phyloP scores from a whole-genome alignment of 1,284 basidiomycete species.

The Cutaneotrichosporon sp. region DNA sequence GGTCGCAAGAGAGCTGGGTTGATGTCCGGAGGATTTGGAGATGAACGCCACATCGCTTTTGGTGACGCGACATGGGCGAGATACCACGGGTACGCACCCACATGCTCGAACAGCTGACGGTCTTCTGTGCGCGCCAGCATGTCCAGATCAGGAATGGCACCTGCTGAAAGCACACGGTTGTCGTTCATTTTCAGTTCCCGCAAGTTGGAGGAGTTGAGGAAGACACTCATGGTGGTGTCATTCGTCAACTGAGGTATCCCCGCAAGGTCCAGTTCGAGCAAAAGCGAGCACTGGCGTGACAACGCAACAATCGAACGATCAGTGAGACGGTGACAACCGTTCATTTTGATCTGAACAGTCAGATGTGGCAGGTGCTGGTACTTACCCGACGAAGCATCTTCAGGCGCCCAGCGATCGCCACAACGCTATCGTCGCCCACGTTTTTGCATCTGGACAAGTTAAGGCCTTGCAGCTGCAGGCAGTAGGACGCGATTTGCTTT shows the following conservation, averaged over 20 bases:
- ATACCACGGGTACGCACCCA: constrained; percentile 17
- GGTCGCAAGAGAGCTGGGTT: constrained; percentile 21
- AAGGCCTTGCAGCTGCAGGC: constrained; percentile 80
- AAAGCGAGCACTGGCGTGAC: constrained; percentile 72
- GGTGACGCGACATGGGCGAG: constrained; percentile 2
- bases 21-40: not conserved
- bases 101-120: constrained; percentile 7
- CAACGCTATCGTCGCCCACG: constrained; percentile 72
- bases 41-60: constrained; percentile 5
- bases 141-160: constrained; percentile 73
- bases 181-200: constrained; percentile 85
- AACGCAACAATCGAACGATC: constrained; percentile 74
- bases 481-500: constrained; percentile 62
- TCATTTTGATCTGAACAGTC: constrained; percentile 68
- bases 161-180: constrained; percentile 72
- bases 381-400: constrained; percentile 62
- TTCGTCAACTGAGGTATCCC: constrained; percentile 76
- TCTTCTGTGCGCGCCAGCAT: constrained; percentile 33
- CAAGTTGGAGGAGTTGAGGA: constrained; percentile 72
- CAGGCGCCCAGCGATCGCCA: constrained; percentile 69
- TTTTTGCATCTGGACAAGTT: constrained; percentile 81
- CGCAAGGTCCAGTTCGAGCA: constrained; percentile 92
- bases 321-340: constrained; percentile 68
- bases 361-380: constrained; percentile 1
- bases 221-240: constrained; percentile 72